Evolutionary conservation across 2,329 filamentous ascomycete genomes (phyloP).

Genomic region (Pseudonectria foliicola): DNA sequence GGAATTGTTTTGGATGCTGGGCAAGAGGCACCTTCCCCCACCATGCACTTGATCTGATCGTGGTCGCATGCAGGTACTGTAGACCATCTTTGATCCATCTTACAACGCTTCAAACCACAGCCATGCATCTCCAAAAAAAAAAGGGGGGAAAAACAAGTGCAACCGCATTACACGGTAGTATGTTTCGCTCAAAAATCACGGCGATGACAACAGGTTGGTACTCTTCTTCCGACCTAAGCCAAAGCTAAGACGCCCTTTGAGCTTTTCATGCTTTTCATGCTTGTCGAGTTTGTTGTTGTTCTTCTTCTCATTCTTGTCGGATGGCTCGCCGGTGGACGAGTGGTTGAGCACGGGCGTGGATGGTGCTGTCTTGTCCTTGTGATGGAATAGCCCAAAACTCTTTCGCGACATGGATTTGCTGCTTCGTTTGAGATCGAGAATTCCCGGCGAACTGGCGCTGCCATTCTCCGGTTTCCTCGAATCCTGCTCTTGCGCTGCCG

Average conservation of each 20-base stretch:
- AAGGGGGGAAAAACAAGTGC: too few species aligned
- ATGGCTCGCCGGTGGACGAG: constrained; percentile 13
- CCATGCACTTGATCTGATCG: too few species aligned
- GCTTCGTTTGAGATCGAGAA: constrained; percentile 59
- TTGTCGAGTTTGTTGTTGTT: constrained; percentile 25
- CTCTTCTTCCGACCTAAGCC: constrained; percentile 66
- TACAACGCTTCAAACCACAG: too few species aligned
- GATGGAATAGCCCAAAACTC: constrained; percentile 58
- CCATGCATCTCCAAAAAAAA: too few species aligned
- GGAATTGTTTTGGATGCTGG: too few species aligned
- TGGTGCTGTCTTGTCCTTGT: constrained; percentile 40
- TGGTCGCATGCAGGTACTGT: constrained; percentile 6
- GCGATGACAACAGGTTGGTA: constrained; percentile 34
- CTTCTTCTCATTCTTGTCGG: constrained; percentile 15
- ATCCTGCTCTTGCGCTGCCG: constrained; percentile 47
- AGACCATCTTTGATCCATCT: constrained; percentile 17
- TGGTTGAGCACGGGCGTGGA: constrained; percentile 7
- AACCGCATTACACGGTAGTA: too few species aligned
- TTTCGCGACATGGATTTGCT: constrained; percentile 76
- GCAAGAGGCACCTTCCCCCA: too few species aligned
- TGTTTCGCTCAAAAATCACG: constrained; percentile 3
- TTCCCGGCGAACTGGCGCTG: constrained; percentile 34
- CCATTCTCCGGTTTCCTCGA: constrained; percentile 33
- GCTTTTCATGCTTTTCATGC: constrained; percentile 41
- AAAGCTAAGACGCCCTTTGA: constrained; percentile 60